Evolutionary conservation across 2,329 filamentous ascomycete genomes (phyloP).

Genomic region (Trichoderma citrinoviride): DNA sequence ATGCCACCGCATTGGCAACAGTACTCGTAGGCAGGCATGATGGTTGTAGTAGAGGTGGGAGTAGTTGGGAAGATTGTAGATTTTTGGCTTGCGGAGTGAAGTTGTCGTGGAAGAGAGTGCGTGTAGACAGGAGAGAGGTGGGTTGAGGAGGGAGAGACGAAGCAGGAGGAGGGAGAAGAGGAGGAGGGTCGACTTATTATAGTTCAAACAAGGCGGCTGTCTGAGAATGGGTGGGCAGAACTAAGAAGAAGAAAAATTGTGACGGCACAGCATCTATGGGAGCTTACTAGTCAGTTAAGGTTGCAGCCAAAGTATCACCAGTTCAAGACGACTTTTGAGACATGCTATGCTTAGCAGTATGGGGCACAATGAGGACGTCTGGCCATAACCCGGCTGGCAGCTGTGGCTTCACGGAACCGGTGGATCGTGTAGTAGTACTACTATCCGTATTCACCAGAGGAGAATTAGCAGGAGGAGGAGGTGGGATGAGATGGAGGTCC

Average conservation of each 20-base stretch:
- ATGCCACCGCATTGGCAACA: constrained; percentile 56
- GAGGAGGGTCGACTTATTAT: constrained; percentile 14
- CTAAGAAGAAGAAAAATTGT: neutral
- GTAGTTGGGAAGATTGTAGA: neutral
- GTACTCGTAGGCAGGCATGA: constrained; percentile 49
- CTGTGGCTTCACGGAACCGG: too few species aligned
- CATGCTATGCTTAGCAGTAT: neutral
- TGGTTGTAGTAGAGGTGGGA: constrained; percentile 23
- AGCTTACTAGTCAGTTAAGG: neutral
- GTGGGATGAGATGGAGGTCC: neutral
- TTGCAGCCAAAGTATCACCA: neutral
- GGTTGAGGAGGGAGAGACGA: neutral
- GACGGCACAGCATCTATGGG: neutral
- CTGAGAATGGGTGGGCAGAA: constrained; percentile 1
- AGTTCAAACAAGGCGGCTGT: constrained; percentile 5
- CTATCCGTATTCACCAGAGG: too few species aligned
- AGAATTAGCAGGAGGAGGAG: neutral
- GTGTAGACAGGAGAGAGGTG: neutral
- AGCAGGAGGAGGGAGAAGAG: neutral
- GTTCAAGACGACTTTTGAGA: neutral
- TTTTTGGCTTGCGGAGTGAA: neutral
- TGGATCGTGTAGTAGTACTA: too few species aligned
- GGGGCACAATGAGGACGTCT: neutral
- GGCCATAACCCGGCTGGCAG: too few species aligned
- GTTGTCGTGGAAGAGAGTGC: neutral